phyloP scores from a whole-genome alignment of 1,284 basidiomycete genomes.

The Peniophora sp. region DNA sequence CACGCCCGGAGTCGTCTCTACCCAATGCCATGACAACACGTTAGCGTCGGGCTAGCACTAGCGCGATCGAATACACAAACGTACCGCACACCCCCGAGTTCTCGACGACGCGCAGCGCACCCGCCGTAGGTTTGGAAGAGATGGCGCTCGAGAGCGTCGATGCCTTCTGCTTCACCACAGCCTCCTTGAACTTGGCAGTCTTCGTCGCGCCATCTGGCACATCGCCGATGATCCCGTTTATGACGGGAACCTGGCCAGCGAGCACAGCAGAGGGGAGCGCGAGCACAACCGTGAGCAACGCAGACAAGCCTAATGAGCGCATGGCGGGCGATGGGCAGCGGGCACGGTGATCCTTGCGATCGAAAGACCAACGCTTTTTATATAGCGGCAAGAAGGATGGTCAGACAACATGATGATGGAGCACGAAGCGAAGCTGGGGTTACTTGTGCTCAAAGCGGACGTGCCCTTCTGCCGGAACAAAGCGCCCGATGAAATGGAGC shows the following conservation, averaged over 20 bases:
- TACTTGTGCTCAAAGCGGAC: too few species aligned
- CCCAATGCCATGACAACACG: conserved; percentile 4
- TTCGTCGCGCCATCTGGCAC: conserved; percentile 13
- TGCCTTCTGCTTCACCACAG: neutral
- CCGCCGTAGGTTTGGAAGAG: conserved; percentile 27
- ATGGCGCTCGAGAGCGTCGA: neutral
- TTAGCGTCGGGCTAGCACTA: neutral
- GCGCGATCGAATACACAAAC: conserved; percentile 4
- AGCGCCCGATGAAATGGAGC: too few species aligned
- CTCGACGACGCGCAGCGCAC: conserved; percentile 40
- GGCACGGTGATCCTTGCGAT: too few species aligned
- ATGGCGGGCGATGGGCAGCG: neutral
- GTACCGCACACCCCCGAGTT: conserved; percentile 48
- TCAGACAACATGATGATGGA: too few species aligned
- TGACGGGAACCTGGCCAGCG: conserved; percentile 33
- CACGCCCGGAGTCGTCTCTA: conserved; percentile 49
- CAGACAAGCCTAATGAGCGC: conserved; percentile 5
- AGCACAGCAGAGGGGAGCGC: conserved; percentile 9
- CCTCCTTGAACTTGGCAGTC: neutral
- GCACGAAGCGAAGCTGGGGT: too few species aligned
- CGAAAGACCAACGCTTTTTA: too few species aligned
- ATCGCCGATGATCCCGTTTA: conserved; percentile 40
- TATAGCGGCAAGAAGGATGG: too few species aligned
- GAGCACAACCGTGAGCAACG: conserved; percentile 9
- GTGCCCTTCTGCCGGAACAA: too few species aligned